A percentile compares a stretch with the other conserved stretches of the same genome.
These are phyloP conservation scores for Microbotryomycetes sp. DNA, from an alignment of 1,284 basidiomycete species.

Conservation along the genomic window DNA sequence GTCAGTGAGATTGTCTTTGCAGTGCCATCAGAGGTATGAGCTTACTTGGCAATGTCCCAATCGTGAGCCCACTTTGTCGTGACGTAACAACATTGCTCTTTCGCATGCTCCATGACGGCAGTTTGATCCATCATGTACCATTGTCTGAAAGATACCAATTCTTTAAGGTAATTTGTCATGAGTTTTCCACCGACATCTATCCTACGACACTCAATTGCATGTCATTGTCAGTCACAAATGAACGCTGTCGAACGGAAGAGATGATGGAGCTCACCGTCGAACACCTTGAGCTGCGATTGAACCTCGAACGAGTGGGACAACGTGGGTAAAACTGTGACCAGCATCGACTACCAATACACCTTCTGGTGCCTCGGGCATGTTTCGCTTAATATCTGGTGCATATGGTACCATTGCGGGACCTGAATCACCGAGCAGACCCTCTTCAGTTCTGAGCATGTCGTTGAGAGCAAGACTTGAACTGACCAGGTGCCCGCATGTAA, in stretches of 20 bases:
- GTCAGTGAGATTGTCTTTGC: too few species aligned
- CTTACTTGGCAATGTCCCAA: slow-evolving; percentile 71
- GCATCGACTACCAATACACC: slow-evolving; percentile 78
- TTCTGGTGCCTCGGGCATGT: slow-evolving; percentile 53
- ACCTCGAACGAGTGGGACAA: slow-evolving; percentile 75
- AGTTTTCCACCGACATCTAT: slow-evolving; percentile 91
- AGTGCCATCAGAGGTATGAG: slow-evolving; percentile 27
- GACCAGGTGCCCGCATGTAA: slow-evolving; percentile 73
- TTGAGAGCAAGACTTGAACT: slow-evolving; percentile 39
- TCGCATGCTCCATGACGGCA: slow-evolving; percentile 82
- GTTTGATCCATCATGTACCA: slow-evolving; percentile 99
- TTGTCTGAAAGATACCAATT: slow-evolving; percentile 85
- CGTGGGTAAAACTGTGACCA: slow-evolving; percentile 87
- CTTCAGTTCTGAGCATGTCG: neutral
- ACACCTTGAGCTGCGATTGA: slow-evolving; percentile 69
- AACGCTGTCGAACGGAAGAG: too few species aligned
- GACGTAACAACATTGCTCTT: slow-evolving; percentile 81
- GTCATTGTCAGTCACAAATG: too few species aligned
- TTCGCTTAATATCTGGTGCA: slow-evolving; percentile 51
- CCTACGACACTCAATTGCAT: too few species aligned
- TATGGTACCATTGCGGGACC: slow-evolving; percentile 70
- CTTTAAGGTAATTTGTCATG: slow-evolving; percentile 88
- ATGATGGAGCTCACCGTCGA: slow-evolving; percentile 54
- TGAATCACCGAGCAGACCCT: slow-evolving; percentile 39
- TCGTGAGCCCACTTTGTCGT: slow-evolving; percentile 65